Conservation (phyloP, 106 monocot species). For the Agapanthus africanus region DNA sequence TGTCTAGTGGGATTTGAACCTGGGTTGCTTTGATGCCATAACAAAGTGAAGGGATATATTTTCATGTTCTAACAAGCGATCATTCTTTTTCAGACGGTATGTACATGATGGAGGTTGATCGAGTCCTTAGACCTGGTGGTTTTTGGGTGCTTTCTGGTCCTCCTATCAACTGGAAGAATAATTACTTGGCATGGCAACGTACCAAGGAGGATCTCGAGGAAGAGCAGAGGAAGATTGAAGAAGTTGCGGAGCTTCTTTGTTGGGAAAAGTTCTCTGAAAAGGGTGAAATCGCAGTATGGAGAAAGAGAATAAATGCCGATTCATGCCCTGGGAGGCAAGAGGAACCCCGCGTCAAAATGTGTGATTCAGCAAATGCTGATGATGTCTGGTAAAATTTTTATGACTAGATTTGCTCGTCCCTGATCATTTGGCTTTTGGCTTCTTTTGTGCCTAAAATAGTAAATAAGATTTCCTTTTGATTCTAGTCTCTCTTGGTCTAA, state of each 20-base stretch:
- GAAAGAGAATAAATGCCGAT: conserved; percentile 35
- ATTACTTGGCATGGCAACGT: conserved; percentile 27
- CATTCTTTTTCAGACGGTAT: conserved; percentile 27
- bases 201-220: conserved; percentile 30
- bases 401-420: not conserved
- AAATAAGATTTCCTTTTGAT: too few species aligned
- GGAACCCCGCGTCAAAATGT: conserved; percentile 23
- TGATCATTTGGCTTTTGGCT: too few species aligned
- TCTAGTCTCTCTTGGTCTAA: too few species aligned
- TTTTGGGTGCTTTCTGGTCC: conserved; percentile 44
- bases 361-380: conserved; percentile 29
- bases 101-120: conserved; percentile 43
- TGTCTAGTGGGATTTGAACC: not conserved
- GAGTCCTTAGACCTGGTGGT: conserved; percentile 49
- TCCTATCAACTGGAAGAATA: conserved; percentile 31
- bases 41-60: too few species aligned
- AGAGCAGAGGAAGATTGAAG: conserved; percentile 38
- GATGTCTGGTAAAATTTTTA: conserved; percentile 44
- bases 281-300: conserved; percentile 32
- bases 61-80: too few species aligned
- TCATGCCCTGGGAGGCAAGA: conserved; percentile 32
- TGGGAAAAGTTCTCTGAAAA: conserved; percentile 33
- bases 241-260: conserved; percentile 32
- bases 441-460: too few species aligned
- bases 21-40: too few species aligned